Evolutionary conservation across 2,329 filamentous ascomycete genomes (phyloP).

Genomic region (Cadophora sp.): DNA sequence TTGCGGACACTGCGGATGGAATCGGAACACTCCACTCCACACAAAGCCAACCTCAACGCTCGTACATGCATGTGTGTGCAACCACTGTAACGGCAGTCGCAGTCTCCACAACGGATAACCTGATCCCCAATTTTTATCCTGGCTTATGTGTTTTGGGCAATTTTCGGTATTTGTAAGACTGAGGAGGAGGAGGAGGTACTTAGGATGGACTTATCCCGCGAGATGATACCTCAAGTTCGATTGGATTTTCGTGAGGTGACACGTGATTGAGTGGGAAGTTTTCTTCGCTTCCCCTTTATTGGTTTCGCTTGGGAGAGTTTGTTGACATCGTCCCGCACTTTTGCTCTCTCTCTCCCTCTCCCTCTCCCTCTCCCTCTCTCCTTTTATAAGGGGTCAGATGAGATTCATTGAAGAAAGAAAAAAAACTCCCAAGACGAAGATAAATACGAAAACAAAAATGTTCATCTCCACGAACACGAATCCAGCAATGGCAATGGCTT

Average conservation of each 20-base stretch:
- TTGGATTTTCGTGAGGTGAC: background rate
- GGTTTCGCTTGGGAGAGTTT: too few species aligned
- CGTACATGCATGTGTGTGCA: background rate
- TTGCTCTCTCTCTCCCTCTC: too few species aligned
- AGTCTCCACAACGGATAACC: background rate
- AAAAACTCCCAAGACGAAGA: too few species aligned
- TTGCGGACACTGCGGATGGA: conserved; percentile 8
- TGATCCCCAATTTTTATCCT: conserved; percentile 3
- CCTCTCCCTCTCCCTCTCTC: too few species aligned
- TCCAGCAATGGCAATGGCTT: background rate
- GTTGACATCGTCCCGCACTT: too few species aligned
- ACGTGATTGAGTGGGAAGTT: background rate
- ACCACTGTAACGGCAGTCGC: too few species aligned
- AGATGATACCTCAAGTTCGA: background rate
- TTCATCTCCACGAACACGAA: background rate
- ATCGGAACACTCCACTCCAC: conserved; percentile 4
- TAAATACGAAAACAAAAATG: background rate
- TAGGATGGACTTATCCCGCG: background rate
- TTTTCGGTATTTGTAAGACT: conserved; percentile 4
- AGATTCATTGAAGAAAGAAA: too few species aligned
- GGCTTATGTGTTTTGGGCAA: conserved; percentile 6
- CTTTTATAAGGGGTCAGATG: too few species aligned
- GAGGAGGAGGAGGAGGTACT: background rate
- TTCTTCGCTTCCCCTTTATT: background rate
- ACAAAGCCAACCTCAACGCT: background rate